Evolutionary conservation across 495 filamentous ascomycete genomes (phyloP), one percentile per base, ranked within the genome.

Genomic region (Aspergillus panamensis): DNA sequence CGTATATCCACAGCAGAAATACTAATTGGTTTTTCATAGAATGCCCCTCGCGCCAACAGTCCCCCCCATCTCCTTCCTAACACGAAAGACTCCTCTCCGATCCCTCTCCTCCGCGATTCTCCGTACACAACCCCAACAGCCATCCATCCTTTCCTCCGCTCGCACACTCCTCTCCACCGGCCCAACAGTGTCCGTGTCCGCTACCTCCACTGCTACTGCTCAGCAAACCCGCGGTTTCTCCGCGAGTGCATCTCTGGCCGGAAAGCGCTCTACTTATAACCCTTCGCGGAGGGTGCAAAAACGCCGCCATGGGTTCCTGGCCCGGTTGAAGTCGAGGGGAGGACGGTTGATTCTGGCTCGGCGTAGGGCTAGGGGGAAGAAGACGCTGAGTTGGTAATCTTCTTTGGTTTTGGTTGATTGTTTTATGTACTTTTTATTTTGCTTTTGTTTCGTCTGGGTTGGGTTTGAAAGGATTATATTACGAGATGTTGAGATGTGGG

Each of bases 281-380:
- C 87, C 86, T 4, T 85, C 81, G 50, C 86, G 89, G 59, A 69
- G 80, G 49, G 86, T 91, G 43, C 79, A 88, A 68, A 91, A 90
- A 75, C 75, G 87, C 58, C 76, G 87, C 57, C 82, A 84, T 70
- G 87, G 87, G 0, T 90, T 88, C 71, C 71, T 90, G 69, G 73
- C 81, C 13, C 66, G 87, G 57, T 61, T 85, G 56, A 73, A 73
- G 65, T 79, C 77, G 20, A 72, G 78, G 62, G 81, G 77, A 30
- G 87, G 83, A 10, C 70, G 84, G 59, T 76, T 74, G 69, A 80
- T 80, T 35, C 45, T 90, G 61, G 75, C 67, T 63, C 75, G 85
- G 66, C 77, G 87, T 69, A 76, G 73, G 59, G 53, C 75, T 48
- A 89, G 85, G 76, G 79, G 81, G 53, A 79, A 84, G 70, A 83